phyloP scores from a whole-genome alignment of 2,329 filamentous ascomycete genomes.

The Fusarium sp. region DNA sequence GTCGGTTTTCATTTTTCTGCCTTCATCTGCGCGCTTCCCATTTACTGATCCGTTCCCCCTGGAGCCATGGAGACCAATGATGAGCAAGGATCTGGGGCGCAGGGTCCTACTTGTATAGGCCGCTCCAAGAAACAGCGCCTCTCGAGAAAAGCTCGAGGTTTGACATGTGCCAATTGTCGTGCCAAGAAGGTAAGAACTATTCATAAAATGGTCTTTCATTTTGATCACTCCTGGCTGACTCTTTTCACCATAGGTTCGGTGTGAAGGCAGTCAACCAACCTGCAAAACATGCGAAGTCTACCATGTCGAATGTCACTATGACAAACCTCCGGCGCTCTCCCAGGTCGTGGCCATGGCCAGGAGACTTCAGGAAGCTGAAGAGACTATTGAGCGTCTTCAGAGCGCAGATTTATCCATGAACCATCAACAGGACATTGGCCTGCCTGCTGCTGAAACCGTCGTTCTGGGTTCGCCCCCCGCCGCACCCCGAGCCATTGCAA shows the following conservation, averaged over 20 bases:
- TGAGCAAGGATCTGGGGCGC: not conserved
- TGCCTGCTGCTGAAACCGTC: not conserved
- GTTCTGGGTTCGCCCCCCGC: not conserved
- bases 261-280: slow-evolving; percentile 9
- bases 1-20: no score
- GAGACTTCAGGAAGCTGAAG: slow-evolving; percentile 1
- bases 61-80: slow-evolving; percentile 5
- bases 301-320: slow-evolving; percentile 10
- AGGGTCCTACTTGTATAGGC: not conserved
- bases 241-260: not conserved
- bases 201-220: no score
- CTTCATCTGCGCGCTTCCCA: no score
- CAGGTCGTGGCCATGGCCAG: slow-evolving; percentile 10
- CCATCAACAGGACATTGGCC: not conserved
- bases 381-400: slow-evolving; percentile 1
- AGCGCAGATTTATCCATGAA: not conserved
- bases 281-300: slow-evolving; percentile 18
- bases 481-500: not conserved
- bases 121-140: slow-evolving; percentile 10
- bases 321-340: not conserved
- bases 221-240: not conserved
- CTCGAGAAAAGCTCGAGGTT: slow-evolving; percentile 6
- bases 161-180: slow-evolving; percentile 9
- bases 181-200: not conserved
- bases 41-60: no score